These are phyloP conservation scores for Cystobasidium ongulense DNA, from an alignment of 768 basidiomycete genomes.

Conservation along the genomic window DNA sequence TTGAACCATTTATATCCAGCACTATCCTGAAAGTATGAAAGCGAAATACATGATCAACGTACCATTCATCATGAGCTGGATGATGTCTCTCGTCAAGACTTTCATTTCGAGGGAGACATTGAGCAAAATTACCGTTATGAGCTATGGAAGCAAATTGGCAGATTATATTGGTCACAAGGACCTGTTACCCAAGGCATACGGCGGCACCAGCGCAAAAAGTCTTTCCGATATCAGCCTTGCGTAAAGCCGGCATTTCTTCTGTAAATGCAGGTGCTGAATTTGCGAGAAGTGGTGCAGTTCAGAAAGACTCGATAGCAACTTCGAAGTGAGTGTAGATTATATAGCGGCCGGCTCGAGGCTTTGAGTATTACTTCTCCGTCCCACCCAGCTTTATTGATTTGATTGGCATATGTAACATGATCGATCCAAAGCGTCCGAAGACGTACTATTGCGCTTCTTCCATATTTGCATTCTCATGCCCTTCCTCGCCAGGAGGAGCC, in stretches of 20 bases:
- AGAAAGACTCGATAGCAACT: too few relatives aligned
- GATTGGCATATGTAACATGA: too few relatives aligned
- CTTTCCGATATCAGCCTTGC: not conserved
- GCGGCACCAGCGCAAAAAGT: not conserved
- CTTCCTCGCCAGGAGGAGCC: too few relatives aligned
- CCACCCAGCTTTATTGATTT: too few relatives aligned
- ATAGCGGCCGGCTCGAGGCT: too few relatives aligned
- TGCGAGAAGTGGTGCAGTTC: too few relatives aligned
- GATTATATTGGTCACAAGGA: constrained; percentile 1
- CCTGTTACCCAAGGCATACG: not conserved
- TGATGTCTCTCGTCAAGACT: not conserved
- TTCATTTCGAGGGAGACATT: not conserved
- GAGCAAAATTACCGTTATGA: not conserved
- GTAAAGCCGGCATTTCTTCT: not conserved
- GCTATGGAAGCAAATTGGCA: not conserved
- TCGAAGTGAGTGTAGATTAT: too few relatives aligned
- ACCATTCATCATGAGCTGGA: not conserved
- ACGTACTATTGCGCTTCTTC: too few relatives aligned
- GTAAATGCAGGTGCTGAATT: too few relatives aligned
- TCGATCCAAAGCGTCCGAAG: too few relatives aligned
- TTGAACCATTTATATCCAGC: not conserved
- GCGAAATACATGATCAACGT: constrained; percentile 8
- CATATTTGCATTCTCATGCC: too few relatives aligned
- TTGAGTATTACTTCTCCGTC: too few relatives aligned
- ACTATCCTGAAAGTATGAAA: constrained; percentile 8